These are phyloP conservation scores for Arctium lappa DNA, from an alignment of 129 eudicot species.

Conservation along the genomic window DNA sequence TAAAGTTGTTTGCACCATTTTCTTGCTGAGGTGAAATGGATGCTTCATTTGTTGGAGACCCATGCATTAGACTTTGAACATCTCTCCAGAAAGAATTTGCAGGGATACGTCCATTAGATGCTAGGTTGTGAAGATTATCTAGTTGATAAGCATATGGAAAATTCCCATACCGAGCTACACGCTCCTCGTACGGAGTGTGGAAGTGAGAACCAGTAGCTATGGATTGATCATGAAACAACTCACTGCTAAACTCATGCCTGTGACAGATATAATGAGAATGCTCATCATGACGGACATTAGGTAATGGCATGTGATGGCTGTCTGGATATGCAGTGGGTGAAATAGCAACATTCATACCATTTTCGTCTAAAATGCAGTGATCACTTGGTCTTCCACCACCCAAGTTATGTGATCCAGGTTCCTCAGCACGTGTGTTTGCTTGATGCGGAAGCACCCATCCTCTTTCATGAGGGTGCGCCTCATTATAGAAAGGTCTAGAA, in stretches of 20 bases:
- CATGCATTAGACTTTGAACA: constrained; percentile 41
- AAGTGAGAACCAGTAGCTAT: constrained; percentile 21
- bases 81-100: constrained; percentile 60
- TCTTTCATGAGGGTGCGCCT: constrained; percentile 43
- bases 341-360: constrained; percentile 30
- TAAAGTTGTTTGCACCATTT: constrained; percentile 25
- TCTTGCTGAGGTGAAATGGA: constrained; percentile 52
- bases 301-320: constrained; percentile 39
- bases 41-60: constrained; percentile 45
- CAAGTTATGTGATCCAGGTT: constrained; percentile 31
- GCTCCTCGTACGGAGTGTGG: constrained; percentile 51
- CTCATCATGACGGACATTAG: constrained; percentile 48
- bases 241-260: constrained; percentile 53
- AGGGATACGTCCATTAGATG: constrained; percentile 41
- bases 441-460: constrained; percentile 50
- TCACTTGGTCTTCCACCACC: constrained; percentile 42
- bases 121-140: constrained; percentile 39
- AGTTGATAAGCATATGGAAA: constrained; percentile 54
- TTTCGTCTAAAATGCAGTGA: constrained; percentile 39
- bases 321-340: constrained; percentile 44
- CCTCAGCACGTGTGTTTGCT: constrained; percentile 42
- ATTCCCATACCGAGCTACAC: constrained; percentile 43
- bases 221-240: constrained; percentile 49
- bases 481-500: constrained; percentile 40
- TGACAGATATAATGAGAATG: constrained; percentile 43